Evolutionary conservation across 148 eudicot species (phyloP).

Genomic region (Amaranthus cruentus): DNA sequence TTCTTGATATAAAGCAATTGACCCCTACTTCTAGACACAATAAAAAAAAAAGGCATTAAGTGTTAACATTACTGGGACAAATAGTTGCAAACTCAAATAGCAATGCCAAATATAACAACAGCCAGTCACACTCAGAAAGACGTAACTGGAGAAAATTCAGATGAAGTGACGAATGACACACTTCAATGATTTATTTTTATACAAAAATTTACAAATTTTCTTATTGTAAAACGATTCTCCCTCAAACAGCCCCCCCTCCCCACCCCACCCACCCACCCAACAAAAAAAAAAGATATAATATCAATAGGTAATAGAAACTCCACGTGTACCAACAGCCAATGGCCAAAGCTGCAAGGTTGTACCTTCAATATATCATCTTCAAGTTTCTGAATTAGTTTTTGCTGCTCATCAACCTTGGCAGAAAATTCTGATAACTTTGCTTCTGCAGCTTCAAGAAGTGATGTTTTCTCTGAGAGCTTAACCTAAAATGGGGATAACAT

Average conservation of each 20-base stretch:
- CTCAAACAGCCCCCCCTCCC: too few species aligned
- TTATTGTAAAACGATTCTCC: neutral
- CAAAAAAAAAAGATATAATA: too few species aligned
- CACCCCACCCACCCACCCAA: too few species aligned
- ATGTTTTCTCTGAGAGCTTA: conserved; percentile 73
- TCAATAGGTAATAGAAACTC: neutral
- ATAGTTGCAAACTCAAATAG: too few species aligned
- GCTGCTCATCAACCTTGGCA: conserved; percentile 69
- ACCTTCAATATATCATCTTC: conserved; percentile 99
- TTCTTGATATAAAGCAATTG: too few species aligned
- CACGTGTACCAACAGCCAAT: neutral
- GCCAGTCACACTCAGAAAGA: too few species aligned
- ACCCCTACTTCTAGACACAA: too few species aligned
- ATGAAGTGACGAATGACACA: neutral
- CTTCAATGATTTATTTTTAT: neutral
- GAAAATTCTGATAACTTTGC: conserved; percentile 60
- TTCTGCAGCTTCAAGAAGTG: conserved; percentile 83
- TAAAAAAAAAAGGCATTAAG: too few species aligned
- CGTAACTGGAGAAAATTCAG: neutral
- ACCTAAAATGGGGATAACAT: conserved; percentile 41
- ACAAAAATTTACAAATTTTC: neutral
- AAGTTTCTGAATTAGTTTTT: conserved; percentile 86
- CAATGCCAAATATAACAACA: too few species aligned
- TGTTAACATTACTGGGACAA: too few species aligned
- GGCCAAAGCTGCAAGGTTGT: conserved; percentile 9